Conservation (phyloP, 108 stramenopile genomes). For the Fragilariopsis cylindrus region DNA sequence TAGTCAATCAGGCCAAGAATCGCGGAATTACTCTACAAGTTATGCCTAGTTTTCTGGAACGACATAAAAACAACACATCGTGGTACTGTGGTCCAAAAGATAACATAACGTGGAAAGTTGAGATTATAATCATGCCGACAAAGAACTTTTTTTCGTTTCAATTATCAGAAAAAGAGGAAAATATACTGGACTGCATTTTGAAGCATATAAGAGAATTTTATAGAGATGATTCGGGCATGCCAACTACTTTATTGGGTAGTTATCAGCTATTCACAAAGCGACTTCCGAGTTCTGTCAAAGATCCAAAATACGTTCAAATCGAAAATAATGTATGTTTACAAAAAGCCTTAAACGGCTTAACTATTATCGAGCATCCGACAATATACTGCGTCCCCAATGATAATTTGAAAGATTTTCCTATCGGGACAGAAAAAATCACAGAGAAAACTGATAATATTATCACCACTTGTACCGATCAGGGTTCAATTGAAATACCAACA, state of each 20-base stretch:
- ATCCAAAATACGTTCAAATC: slow-evolving; percentile 51
- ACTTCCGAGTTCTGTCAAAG: slow-evolving; percentile 59
- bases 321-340: slow-evolving; percentile 35
- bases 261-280: slow-evolving; percentile 50
- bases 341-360: slow-evolving; percentile 50
- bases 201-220: neutral
- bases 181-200: slow-evolving; percentile 10
- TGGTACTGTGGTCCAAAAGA: slow-evolving; percentile 35
- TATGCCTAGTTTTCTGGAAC: slow-evolving; percentile 71
- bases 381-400: slow-evolving; percentile 41
- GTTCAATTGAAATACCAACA: neutral
- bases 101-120: slow-evolving; percentile 38
- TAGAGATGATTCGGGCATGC: neutral
- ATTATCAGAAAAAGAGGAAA: slow-evolving; percentile 26
- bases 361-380: slow-evolving; percentile 73
- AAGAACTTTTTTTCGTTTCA: neutral
- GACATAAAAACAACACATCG: slow-evolving; percentile 64
- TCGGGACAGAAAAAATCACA: neutral
- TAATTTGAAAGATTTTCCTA: neutral
- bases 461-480: neutral
- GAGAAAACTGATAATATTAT: slow-evolving; percentile 7
- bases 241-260: neutral
- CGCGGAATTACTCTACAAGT: slow-evolving; percentile 56
- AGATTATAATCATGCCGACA: slow-evolving; percentile 16
- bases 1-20: slow-evolving; percentile 55